Evolutionary conservation across 2,329 filamentous ascomycete species (phyloP).

Genomic region (Epichloe elymi): DNA sequence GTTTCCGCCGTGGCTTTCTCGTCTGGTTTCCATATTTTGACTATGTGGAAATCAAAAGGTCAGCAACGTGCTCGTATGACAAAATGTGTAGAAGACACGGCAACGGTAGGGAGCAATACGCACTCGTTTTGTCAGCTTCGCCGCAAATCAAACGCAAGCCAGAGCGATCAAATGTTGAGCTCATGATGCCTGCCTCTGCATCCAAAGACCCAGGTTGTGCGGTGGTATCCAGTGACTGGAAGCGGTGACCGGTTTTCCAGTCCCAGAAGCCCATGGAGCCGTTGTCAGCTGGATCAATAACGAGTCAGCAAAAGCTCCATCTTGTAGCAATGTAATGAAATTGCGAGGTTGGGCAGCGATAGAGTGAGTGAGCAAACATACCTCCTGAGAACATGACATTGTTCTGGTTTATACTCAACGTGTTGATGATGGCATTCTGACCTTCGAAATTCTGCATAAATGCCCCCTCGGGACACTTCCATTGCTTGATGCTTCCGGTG

Average conservation of each 20-base stretch:
- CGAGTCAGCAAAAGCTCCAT: not conserved
- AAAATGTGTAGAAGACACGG: not conserved
- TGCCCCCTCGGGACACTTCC: conserved; percentile 94
- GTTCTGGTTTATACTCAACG: conserved; percentile 82
- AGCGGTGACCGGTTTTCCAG: conserved; percentile 91
- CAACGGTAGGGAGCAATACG: conserved; percentile 14
- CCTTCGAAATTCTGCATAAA: conserved; percentile 99
- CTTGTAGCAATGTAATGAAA: too few relatives aligned
- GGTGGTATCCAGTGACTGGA: conserved; percentile 79
- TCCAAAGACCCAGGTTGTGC: conserved; percentile 91
- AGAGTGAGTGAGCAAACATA: conserved; percentile 11
- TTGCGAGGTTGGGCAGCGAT: too few relatives aligned
- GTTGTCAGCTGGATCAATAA: conserved; percentile 50
- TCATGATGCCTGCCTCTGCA: conserved; percentile 90
- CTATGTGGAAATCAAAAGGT: conserved; percentile 40
- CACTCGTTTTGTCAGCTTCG: conserved; percentile 89
- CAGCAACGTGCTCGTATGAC: conserved; percentile 19
- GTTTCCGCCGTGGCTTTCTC: conserved; percentile 81
- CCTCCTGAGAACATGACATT: conserved; percentile 88
- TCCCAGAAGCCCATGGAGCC: conserved; percentile 97
- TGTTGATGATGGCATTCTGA: conserved; percentile 94
- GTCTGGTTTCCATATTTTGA: conserved; percentile 96
- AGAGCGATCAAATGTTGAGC: conserved; percentile 80
- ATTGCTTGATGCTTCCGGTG: conserved; percentile 93
- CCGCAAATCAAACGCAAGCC: conserved; percentile 84